Percentiles rank a stretch among this genome's conserved stretches.
Conservation (phyloP, 768 basidiomycete genomes). For the Lactifluus hygrophoroides region DNA sequence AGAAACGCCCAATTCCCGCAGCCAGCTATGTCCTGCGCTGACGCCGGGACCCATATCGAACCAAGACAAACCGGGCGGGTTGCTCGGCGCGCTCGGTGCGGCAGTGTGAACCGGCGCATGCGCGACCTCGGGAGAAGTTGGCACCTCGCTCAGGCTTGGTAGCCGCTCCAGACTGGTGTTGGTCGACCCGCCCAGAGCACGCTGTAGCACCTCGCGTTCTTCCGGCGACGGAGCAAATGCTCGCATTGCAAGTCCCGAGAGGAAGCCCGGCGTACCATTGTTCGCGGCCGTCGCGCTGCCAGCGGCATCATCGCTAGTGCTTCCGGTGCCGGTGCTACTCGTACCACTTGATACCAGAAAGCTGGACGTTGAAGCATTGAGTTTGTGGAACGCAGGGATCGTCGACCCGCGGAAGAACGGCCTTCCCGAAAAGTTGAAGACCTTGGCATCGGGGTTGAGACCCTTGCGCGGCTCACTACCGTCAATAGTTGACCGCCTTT, state of each 20-base stretch:
- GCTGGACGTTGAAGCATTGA: slow-evolving; percentile 13
- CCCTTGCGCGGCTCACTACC: slow-evolving; percentile 44
- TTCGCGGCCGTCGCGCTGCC: not conserved
- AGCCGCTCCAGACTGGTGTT: slow-evolving; percentile 72
- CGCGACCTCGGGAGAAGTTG: slow-evolving; percentile 52
- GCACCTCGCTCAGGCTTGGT: slow-evolving; percentile 70
- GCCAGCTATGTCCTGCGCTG: slow-evolving; percentile 49
- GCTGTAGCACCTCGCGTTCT: slow-evolving; percentile 77
- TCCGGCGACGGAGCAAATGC: slow-evolving; percentile 85
- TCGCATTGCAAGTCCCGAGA: slow-evolving; percentile 42
- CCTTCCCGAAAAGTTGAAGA: slow-evolving; percentile 48
- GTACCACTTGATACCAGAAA: not conserved
- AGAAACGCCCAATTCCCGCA: slow-evolving; percentile 35
- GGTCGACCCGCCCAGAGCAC: slow-evolving; percentile 64
- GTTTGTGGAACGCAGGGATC: slow-evolving; percentile 20
- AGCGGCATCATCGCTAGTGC: not conserved
- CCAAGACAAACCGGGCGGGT: slow-evolving; percentile 22
- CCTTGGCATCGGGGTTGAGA: slow-evolving; percentile 82
- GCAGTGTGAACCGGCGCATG: slow-evolving; percentile 28
- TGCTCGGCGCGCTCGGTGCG: not conserved
- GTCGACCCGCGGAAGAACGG: slow-evolving; percentile 18
- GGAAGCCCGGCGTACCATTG: slow-evolving; percentile 20
- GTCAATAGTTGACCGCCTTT: slow-evolving; percentile 23
- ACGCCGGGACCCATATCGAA: slow-evolving; percentile 11
- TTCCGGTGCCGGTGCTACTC: not conserved